Evolutionary conservation across 805 yeast species (phyloP).

Genomic region (Ogataea philodendri): DNA sequence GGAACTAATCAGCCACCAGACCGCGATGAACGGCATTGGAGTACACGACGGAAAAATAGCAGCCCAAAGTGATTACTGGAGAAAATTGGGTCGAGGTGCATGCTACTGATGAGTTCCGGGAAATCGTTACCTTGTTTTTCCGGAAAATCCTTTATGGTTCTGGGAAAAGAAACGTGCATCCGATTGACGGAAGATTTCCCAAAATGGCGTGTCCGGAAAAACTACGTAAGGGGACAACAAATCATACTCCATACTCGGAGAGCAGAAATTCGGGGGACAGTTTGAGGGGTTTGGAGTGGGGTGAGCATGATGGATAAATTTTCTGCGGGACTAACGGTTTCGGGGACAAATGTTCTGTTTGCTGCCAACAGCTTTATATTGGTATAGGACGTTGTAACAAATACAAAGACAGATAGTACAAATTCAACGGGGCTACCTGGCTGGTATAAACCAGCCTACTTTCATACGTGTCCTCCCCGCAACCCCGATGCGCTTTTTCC

Average conservation of each 20-base stretch:
- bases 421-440: neutral
- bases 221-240: conserved; percentile 7
- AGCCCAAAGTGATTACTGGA: conserved; percentile 89
- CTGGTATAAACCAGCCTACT: too few relatives aligned
- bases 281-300: conserved; percentile 14
- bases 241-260: conserved; percentile 7
- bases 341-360: too few relatives aligned
- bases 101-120: conserved; percentile 44
- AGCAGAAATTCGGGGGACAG: conserved; percentile 12
- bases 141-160: conserved; percentile 1
- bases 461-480: conserved; percentile 8
- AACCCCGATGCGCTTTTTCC: conserved; percentile 11
- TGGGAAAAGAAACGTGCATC: conserved; percentile 10
- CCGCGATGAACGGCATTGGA: conserved; percentile 58
- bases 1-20: conserved; percentile 41
- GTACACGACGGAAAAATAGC: conserved; percentile 42
- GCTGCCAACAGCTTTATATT: too few relatives aligned
- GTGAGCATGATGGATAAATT: too few relatives aligned
- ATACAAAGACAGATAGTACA: too few relatives aligned
- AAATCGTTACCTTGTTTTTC: too few relatives aligned
- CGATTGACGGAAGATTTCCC: neutral
- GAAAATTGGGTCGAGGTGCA: conserved; percentile 74
- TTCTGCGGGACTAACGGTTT: too few relatives aligned
- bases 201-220: conserved; percentile 8
- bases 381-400: too few relatives aligned